Evolutionary conservation across 2,329 filamentous ascomycete genomes (phyloP).

Genomic region (Clarireedia hainanense): DNA sequence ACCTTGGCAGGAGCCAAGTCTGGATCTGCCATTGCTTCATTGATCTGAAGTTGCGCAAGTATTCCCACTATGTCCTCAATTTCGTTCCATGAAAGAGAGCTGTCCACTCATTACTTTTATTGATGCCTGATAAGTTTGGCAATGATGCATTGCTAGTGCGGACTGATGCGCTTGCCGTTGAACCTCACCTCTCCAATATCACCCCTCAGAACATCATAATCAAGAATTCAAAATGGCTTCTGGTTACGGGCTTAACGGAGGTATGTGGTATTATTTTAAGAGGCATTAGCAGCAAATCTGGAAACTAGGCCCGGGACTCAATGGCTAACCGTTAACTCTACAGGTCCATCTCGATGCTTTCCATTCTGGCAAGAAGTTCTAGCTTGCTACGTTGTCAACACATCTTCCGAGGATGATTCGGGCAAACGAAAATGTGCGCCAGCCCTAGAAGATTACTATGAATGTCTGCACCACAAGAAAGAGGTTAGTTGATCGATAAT

Average conservation of each 20-base stretch:
- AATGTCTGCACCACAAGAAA: slow-evolving; percentile 98
- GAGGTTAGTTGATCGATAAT: slow-evolving; percentile 56
- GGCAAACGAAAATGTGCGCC: slow-evolving; percentile 84
- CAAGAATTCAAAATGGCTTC: slow-evolving; percentile 55
- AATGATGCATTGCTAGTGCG: slow-evolving; percentile 1
- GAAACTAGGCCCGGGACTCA: slow-evolving; percentile 6
- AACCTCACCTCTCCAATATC: slow-evolving; percentile 20
- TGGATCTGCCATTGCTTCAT: slow-evolving; percentile 26
- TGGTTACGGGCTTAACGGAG: slow-evolving; percentile 74
- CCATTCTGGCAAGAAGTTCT: slow-evolving; percentile 99
- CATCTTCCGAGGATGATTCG: slow-evolving; percentile 64
- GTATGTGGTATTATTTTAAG: slow-evolving; percentile 41
- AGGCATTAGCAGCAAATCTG: background rate
- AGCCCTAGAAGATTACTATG: slow-evolving; percentile 92
- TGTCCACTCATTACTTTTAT: slow-evolving; percentile 12
- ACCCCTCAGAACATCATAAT: slow-evolving; percentile 15
- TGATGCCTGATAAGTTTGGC: background rate
- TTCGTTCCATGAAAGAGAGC: background rate
- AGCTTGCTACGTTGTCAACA: slow-evolving; percentile 96
- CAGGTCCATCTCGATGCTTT: slow-evolving; percentile 66
- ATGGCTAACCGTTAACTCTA: slow-evolving; percentile 17
- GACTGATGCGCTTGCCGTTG: slow-evolving; percentile 1
- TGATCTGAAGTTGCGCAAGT: slow-evolving; percentile 10
- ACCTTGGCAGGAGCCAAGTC: slow-evolving; percentile 58
- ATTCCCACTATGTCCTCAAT: background rate